These are phyloP conservation scores for Tricharina praecox DNA, from an alignment of 495 filamentous ascomycete genomes.

Conservation along the genomic window DNA sequence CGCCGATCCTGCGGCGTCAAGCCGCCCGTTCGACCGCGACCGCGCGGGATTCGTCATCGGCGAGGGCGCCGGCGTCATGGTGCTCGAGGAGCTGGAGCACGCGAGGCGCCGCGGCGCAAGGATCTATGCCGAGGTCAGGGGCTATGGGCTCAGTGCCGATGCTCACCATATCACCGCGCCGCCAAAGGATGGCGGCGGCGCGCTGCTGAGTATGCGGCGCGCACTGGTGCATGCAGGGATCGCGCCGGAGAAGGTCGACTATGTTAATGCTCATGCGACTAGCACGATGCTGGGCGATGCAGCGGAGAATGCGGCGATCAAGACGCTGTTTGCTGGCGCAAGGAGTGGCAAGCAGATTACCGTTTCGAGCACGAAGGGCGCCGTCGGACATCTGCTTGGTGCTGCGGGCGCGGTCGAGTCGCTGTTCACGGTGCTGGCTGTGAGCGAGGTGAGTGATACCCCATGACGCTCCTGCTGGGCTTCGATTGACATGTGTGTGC, in stretches of 20 bases:
- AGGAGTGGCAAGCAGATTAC: slow-evolving; percentile 48
- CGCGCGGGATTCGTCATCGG: slow-evolving; percentile 80
- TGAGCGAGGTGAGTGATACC: slow-evolving; percentile 46
- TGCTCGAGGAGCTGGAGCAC: slow-evolving; percentile 83
- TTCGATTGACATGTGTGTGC: slow-evolving; percentile 1
- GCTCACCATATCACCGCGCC: slow-evolving; percentile 88
- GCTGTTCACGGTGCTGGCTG: slow-evolving; percentile 61
- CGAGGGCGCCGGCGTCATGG: slow-evolving; percentile 73
- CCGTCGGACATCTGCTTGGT: slow-evolving; percentile 79
- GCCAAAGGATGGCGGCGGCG: slow-evolving; percentile 60
- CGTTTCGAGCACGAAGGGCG: slow-evolving; percentile 85
- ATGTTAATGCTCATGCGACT: slow-evolving; percentile 92
- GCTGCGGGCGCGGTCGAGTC: slow-evolving; percentile 82
- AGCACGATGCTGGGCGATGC: slow-evolving; percentile 69
- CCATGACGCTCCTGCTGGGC: background rate
- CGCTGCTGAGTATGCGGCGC: slow-evolving; percentile 66
- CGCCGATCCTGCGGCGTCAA: slow-evolving; percentile 50
- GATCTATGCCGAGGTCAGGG: slow-evolving; percentile 79
- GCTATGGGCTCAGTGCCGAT: slow-evolving; percentile 77
- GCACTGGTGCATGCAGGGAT: slow-evolving; percentile 59
- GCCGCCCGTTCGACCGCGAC: slow-evolving; percentile 72
- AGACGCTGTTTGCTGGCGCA: slow-evolving; percentile 49
- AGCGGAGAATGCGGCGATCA: slow-evolving; percentile 76
- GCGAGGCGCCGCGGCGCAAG: slow-evolving; percentile 58
- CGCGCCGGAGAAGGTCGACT: slow-evolving; percentile 56